These are phyloP conservation scores for Westerdykella ornata DNA, from an alignment of 2,329 filamentous ascomycete species.

Conservation along the genomic window DNA sequence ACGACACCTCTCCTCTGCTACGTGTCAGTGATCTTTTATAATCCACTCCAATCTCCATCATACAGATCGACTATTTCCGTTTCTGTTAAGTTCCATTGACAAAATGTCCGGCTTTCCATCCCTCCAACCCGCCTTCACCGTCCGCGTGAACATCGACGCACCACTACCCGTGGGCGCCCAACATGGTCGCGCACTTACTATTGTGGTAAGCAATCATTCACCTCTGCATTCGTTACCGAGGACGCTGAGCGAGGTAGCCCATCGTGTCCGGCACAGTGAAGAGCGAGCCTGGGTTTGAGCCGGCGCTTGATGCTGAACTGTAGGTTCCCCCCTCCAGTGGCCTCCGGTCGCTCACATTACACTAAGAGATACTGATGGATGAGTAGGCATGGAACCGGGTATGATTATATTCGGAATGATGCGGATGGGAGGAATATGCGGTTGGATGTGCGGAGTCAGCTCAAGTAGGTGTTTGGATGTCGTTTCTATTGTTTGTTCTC, in stretches of 20 bases:
- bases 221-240: neutral
- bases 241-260: conserved; percentile 6
- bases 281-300: conserved; percentile 25
- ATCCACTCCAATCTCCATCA: too few relatives aligned
- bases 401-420: conserved; percentile 31
- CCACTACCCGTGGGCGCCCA: conserved; percentile 23
- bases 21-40: too few relatives aligned
- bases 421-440: conserved; percentile 21
- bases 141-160: conserved; percentile 24
- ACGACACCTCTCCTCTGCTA: too few relatives aligned
- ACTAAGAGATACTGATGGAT: neutral
- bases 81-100: too few relatives aligned
- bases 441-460: conserved; percentile 22
- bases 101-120: conserved; percentile 24
- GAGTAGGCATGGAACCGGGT: conserved; percentile 23
- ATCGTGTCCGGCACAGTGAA: conserved; percentile 28
- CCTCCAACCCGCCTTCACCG: conserved; percentile 27
- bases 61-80: too few relatives aligned
- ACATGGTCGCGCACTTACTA: conserved; percentile 16
- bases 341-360: too few relatives aligned
- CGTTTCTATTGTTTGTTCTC: neutral
- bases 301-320: conserved; percentile 22
- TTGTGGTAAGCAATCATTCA: conserved; percentile 15
- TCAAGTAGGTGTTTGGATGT: conserved; percentile 13
- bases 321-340: conserved; percentile 3